These are phyloP conservation scores for Zygosaccharomyces rouxii DNA, from an alignment of 805 yeast genomes.

Conservation along the genomic window DNA sequence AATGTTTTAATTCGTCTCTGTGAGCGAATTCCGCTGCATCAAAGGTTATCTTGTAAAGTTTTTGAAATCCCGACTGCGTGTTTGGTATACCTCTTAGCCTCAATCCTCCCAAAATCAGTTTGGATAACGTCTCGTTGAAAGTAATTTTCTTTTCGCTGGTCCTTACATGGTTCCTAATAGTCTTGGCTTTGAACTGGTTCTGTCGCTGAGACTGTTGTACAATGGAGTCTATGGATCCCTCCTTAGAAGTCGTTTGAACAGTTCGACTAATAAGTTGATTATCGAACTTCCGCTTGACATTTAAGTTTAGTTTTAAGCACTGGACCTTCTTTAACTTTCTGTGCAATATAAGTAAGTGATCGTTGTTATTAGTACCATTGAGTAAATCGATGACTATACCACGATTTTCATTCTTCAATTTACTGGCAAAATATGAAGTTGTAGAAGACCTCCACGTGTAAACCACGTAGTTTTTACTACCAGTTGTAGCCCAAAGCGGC, in stretches of 20 bases:
- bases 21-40: slow-evolving; percentile 39
- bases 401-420: slow-evolving; percentile 21
- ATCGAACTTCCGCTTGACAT: slow-evolving; percentile 13
- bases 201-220: slow-evolving; percentile 21
- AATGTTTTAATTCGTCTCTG: slow-evolving; percentile 24
- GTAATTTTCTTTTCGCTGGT: slow-evolving; percentile 25
- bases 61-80: slow-evolving; percentile 30
- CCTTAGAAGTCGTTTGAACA: slow-evolving; percentile 5
- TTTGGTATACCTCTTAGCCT: slow-evolving; percentile 35
- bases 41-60: slow-evolving; percentile 37
- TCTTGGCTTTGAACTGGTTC: slow-evolving; percentile 13
- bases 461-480: slow-evolving; percentile 13
- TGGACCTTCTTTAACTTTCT: slow-evolving; percentile 5
- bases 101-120: slow-evolving; percentile 36
- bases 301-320: slow-evolving; percentile 12
- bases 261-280: slow-evolving; percentile 6
- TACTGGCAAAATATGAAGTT: slow-evolving; percentile 26
- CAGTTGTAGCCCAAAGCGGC: slow-evolving; percentile 28
- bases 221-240: slow-evolving; percentile 19
- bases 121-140: slow-evolving; percentile 33
- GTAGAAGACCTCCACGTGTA: slow-evolving; percentile 28
- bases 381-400: slow-evolving; percentile 22
- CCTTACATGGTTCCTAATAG: slow-evolving; percentile 19
- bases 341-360: slow-evolving; percentile 7
- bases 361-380: not conserved